These are phyloP conservation scores for Cyberlindnera samutprakarnensis DNA, from an alignment of 805 yeast species.

Conservation along the genomic window DNA sequence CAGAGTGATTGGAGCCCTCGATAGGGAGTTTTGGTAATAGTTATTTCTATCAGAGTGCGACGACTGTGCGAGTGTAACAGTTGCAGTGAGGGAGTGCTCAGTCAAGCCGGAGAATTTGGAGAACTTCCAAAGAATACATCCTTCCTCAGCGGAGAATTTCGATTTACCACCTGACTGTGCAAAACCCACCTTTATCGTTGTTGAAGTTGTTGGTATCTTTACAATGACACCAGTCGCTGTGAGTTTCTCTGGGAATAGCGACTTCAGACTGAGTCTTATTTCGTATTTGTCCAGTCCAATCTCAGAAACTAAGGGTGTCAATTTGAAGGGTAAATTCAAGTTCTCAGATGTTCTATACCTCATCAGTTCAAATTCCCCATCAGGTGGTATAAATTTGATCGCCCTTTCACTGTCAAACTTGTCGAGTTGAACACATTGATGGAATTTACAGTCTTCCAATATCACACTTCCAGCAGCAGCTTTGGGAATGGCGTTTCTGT, in stretches of 20 bases:
- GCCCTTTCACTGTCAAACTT: slow-evolving; percentile 57
- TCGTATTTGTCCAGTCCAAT: slow-evolving; percentile 39
- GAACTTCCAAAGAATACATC: slow-evolving; percentile 61
- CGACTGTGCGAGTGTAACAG: slow-evolving; percentile 31
- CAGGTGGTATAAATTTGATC: slow-evolving; percentile 78
- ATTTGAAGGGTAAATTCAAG: slow-evolving; percentile 62
- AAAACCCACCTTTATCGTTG: slow-evolving; percentile 40
- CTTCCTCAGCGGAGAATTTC: slow-evolving; percentile 59
- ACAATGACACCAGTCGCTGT: slow-evolving; percentile 58
- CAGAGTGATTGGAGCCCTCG: slow-evolving; percentile 69
- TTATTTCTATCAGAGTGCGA: slow-evolving; percentile 1
- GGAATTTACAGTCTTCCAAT: slow-evolving; percentile 76
- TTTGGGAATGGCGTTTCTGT: slow-evolving; percentile 26
- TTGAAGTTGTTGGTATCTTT: slow-evolving; percentile 63
- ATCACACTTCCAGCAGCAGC: slow-evolving; percentile 44
- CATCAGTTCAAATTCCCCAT: slow-evolving; percentile 81
- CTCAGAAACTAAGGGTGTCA: slow-evolving; percentile 47
- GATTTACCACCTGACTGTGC: slow-evolving; percentile 56
- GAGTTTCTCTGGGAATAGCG: slow-evolving; percentile 50
- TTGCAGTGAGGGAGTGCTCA: slow-evolving; percentile 53
- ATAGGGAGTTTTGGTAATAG: too few species aligned
- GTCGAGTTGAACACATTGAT: slow-evolving; percentile 74
- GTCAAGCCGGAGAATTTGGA: slow-evolving; percentile 60
- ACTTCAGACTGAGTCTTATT: slow-evolving; percentile 52
- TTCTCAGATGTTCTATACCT: slow-evolving; percentile 54